phyloP scores from a whole-genome alignment of 768 basidiomycete genomes.

The Agaricus blazei region DNA sequence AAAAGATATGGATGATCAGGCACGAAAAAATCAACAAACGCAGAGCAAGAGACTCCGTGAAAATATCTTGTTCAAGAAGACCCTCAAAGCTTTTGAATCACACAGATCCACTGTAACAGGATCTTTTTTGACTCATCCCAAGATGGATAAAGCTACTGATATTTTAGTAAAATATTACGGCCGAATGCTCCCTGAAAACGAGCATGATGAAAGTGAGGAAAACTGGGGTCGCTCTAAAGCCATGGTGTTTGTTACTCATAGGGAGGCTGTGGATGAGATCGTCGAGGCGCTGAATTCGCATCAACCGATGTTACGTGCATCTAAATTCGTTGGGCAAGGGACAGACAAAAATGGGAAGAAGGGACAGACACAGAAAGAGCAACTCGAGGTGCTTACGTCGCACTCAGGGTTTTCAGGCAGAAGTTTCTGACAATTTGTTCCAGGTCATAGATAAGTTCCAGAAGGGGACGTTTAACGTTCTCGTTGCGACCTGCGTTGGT shows the following conservation, averaged over 20 bases:
- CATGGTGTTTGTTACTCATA: conserved; percentile 93
- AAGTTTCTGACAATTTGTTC: conserved; percentile 9
- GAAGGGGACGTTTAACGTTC: conserved; percentile 78
- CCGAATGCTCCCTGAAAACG: conserved; percentile 39
- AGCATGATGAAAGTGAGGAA: conserved; percentile 23
- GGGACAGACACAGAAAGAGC: conserved; percentile 88
- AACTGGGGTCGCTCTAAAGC: conserved; percentile 59
- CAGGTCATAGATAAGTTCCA: conserved; percentile 89
- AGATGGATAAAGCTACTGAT: conserved; percentile 79
- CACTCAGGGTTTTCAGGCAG: background rate
- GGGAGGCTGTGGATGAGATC: conserved; percentile 89
- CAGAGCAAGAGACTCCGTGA: conserved; percentile 43
- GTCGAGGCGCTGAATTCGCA: conserved; percentile 75
- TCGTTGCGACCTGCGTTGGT: conserved; percentile 95
- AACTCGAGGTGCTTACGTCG: conserved; percentile 61
- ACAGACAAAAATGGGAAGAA: conserved; percentile 80
- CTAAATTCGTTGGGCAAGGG: conserved; percentile 88
- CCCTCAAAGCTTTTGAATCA: conserved; percentile 65
- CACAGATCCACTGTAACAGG: conserved; percentile 31
- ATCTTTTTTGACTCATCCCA: conserved; percentile 63
- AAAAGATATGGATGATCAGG: conserved; percentile 30
- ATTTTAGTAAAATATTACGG: conserved; percentile 81
- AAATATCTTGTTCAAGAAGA: conserved; percentile 53
- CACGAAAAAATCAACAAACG: conserved; percentile 29
- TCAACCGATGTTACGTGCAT: conserved; percentile 72